Conservation (phyloP, 805 yeast genomes). For the Saturnispora quitensis region DNA sequence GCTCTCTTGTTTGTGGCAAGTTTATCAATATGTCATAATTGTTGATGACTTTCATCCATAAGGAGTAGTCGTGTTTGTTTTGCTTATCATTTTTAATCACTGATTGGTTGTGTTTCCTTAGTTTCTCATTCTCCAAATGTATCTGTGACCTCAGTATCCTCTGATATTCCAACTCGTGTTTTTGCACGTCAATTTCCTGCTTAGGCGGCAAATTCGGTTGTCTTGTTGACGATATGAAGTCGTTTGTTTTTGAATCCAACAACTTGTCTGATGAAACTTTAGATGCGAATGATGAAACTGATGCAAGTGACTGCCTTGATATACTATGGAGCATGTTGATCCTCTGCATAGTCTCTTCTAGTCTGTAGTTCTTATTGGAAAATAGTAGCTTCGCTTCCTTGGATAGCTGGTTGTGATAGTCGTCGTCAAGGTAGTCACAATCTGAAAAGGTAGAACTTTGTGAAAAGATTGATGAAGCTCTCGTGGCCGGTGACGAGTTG, state of each 20-base stretch:
- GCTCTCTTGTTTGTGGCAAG: slow-evolving; percentile 36
- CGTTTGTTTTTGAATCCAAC: slow-evolving; percentile 5
- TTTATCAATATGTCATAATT: slow-evolving; percentile 28
- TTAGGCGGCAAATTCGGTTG: slow-evolving; percentile 65
- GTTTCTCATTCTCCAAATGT: slow-evolving; percentile 29
- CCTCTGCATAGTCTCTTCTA: slow-evolving; percentile 32
- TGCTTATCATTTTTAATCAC: slow-evolving; percentile 28
- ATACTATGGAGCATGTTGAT: slow-evolving; percentile 23
- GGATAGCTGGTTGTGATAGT: slow-evolving; percentile 19
- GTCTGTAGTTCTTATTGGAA: slow-evolving; percentile 24
- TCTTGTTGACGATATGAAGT: slow-evolving; percentile 40
- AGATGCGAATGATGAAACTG: slow-evolving; percentile 7
- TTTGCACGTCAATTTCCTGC: slow-evolving; percentile 38
- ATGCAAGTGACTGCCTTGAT: slow-evolving; percentile 11
- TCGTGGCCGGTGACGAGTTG: slow-evolving; percentile 28
- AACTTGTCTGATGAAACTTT: slow-evolving; percentile 1
- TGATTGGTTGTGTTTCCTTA: slow-evolving; percentile 24
- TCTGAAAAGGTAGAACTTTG: slow-evolving; percentile 25
- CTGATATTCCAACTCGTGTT: slow-evolving; percentile 48
- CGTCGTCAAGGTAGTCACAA: slow-evolving; percentile 16
- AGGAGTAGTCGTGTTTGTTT: slow-evolving; percentile 29
- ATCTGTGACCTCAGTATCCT: slow-evolving; percentile 34
- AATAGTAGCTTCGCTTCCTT: slow-evolving; percentile 30
- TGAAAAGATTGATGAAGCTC: slow-evolving; percentile 40
- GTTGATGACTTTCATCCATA: slow-evolving; percentile 37